Percentiles rank a stretch among this genome's conserved stretches.
Evolutionary conservation across 2,329 filamentous ascomycete genomes (phyloP).

Genomic region (Trichoderma citrinoviride): DNA sequence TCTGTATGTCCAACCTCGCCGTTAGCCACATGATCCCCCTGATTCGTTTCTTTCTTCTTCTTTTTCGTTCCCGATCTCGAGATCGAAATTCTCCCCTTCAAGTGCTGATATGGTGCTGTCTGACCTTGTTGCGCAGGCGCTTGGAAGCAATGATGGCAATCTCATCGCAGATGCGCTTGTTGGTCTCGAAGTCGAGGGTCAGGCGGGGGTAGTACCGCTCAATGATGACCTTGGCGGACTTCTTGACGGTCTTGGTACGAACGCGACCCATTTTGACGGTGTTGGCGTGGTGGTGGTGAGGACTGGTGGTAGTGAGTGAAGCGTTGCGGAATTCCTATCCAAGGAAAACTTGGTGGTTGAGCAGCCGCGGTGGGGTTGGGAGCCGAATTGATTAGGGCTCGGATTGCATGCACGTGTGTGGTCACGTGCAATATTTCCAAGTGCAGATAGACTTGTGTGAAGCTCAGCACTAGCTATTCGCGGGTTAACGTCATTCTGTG

Average conservation of each 20-base stretch:
- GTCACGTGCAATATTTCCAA: constrained; percentile 29
- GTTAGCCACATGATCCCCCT: neutral
- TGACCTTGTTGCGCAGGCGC: constrained; percentile 98
- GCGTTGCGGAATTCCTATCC: constrained; percentile 29
- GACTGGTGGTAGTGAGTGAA: constrained; percentile 28
- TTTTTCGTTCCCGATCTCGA: neutral
- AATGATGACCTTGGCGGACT: constrained; percentile 98
- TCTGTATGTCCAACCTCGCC: constrained; percentile 49
- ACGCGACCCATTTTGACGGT: constrained; percentile 68
- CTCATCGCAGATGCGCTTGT: constrained; percentile 99
- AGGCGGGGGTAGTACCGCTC: constrained; percentile 97
- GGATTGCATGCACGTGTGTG: constrained; percentile 23
- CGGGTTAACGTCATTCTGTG: neutral
- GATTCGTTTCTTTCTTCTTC: constrained; percentile 2
- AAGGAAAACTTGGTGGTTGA: constrained; percentile 33
- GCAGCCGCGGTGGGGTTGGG: constrained; percentile 28
- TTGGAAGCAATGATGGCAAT: constrained; percentile 99
- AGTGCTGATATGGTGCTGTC: constrained; percentile 20
- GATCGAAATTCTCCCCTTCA: neutral
- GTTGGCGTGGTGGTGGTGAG: constrained; percentile 33
- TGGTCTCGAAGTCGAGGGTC: constrained; percentile 99
- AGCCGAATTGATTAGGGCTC: constrained; percentile 33
- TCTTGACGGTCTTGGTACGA: constrained; percentile 68
- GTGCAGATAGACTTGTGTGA: too few relatives aligned
- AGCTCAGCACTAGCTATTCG: neutral